phyloP scores from a whole-genome alignment of 805 yeast species.

The Yarrowia deformans region DNA sequence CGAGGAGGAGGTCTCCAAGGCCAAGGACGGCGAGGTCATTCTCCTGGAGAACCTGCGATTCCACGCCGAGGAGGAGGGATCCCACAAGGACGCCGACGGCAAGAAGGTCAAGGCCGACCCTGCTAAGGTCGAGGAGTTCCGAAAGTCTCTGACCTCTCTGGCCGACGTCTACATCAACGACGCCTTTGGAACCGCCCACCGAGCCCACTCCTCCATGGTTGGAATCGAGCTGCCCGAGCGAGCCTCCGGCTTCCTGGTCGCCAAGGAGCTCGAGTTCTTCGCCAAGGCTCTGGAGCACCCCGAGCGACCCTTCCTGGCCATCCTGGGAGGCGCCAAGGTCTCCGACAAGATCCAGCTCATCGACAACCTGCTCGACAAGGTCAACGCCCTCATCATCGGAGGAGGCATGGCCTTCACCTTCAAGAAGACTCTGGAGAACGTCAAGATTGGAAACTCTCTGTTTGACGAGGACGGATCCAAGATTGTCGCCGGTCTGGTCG shows the following conservation, averaged over 20 bases:
- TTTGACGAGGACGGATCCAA: conserved; percentile 95
- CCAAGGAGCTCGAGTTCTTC: conserved; percentile 95
- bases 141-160: conserved; percentile 85
- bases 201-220: conserved; percentile 99
- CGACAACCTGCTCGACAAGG: conserved; percentile 91
- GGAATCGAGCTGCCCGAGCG: conserved; percentile 94
- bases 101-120: conserved; percentile 91
- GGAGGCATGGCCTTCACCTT: conserved; percentile 99
- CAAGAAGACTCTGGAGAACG: conserved; percentile 87
- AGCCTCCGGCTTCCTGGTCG: conserved; percentile 98
- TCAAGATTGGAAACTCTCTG: conserved; percentile 90
- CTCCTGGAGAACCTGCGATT: conserved; percentile 95
- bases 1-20: conserved; percentile 75
- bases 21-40: conserved; percentile 81
- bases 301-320: conserved; percentile 96
- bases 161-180: conserved; percentile 98
- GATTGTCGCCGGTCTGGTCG: conserved; percentile 89
- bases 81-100: conserved; percentile 84
- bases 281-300: conserved; percentile 99
- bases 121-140: conserved; percentile 84
- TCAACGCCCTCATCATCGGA: conserved; percentile 91
- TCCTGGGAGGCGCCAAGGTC: conserved; percentile 99
- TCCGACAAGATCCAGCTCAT: conserved; percentile 98
- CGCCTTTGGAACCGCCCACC: conserved; percentile 99
- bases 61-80: conserved; percentile 96